Base-by-base conservation (phyloP, 495 filamentous ascomycete species). In the Tuber indicum region DNA sequence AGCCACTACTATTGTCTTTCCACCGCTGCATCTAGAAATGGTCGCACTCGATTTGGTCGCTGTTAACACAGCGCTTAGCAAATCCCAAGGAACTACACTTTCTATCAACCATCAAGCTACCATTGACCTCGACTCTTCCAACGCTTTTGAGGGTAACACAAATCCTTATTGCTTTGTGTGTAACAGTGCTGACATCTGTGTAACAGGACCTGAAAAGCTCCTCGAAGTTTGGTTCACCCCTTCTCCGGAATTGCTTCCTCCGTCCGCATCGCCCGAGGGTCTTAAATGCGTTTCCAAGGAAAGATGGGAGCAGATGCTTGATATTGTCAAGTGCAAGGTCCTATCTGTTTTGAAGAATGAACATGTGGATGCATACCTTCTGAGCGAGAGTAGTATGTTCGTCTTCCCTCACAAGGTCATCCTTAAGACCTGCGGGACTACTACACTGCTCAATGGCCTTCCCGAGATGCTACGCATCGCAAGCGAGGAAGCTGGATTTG, bases 341-440 rank as follows among this genome's bases (percentile, higher is more conserved):
- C 90, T 99, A 52, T 99, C 96, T 17, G 90, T 97, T 78, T 89
- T 99, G 72, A 90, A 94, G 81, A 97, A 94, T n/a, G 94, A 97
- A 78, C 90, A 96, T 85, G 91, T 98, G 75, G 96, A 99, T 84
- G 96, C 96, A 79, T 99, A 99, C 82, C 89, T 99, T 46, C 89
- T 99, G 73, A 98, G 96, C 73, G 96, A 99, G 86, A 98, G 96
- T 32, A 98, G 96, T 90, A 93, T 99, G 95, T 99, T 99, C 84
- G 94, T 99, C 80, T 99, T 97, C 85, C 94, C 94, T 39, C 96
- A 99, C 89, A 99, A 99, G 87, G 87, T 99, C 72, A 97, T 99
- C 79, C 88, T 99, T 70, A 99, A 99, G 90, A 99, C 96, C 17
- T 99, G 96, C 83, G 96, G 96, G 73, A 99, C 96, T 10, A 99